Evolutionary conservation across 2,329 filamentous ascomycete genomes (phyloP).

Genomic region (Monilinia vaccinii-corymbosi): DNA sequence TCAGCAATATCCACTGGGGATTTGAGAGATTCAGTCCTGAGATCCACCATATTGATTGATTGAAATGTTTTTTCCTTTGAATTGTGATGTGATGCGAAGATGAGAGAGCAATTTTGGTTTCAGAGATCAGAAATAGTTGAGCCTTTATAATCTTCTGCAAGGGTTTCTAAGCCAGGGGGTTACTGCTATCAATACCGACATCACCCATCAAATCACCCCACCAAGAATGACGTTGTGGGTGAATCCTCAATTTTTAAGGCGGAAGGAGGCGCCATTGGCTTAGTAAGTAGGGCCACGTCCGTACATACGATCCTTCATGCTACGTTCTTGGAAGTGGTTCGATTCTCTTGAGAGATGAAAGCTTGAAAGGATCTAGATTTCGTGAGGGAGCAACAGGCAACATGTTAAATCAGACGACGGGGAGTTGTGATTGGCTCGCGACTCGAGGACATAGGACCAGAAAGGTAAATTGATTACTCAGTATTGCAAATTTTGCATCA

Average conservation of each 20-base stretch:
- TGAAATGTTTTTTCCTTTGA: neutral
- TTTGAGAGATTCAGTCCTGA: constrained; percentile 35
- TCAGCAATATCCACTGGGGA: constrained; percentile 47
- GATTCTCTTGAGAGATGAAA: too few species aligned
- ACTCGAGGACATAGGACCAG: neutral
- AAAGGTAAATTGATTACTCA: too few species aligned
- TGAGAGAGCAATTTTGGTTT: neutral
- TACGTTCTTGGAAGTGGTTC: too few species aligned
- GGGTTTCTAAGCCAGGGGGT: neutral
- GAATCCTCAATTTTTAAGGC: neutral
- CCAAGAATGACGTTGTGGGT: constrained; percentile 4
- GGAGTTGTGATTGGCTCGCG: too few species aligned
- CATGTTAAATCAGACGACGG: too few species aligned
- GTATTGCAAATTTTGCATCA: too few species aligned
- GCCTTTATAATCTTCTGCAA: neutral
- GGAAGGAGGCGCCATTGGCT: neutral
- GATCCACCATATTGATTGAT: constrained; percentile 28
- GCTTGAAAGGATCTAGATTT: too few species aligned
- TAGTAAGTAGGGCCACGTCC: neutral
- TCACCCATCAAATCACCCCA: constrained; percentile 13
- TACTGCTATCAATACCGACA: neutral
- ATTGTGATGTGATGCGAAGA: neutral
- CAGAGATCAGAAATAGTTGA: neutral
- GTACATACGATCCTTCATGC: neutral
- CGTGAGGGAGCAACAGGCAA: too few species aligned